These are phyloP conservation scores for Cyberlindnera japonica DNA, from an alignment of 805 yeast genomes.

Conservation along the genomic window DNA sequence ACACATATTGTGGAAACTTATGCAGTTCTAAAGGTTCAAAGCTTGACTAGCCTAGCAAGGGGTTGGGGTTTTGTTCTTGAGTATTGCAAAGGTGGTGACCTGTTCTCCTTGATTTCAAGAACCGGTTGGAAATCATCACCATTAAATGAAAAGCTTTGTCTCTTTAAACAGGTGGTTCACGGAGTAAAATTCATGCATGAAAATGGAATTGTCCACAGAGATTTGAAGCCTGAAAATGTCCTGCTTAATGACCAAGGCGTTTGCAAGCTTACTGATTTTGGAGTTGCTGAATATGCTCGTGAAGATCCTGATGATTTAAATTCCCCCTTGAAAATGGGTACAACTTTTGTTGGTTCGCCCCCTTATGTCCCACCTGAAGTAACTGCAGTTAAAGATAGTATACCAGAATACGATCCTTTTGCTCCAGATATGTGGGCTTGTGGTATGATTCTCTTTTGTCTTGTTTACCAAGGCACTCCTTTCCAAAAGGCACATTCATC, in stretches of 20 bases:
- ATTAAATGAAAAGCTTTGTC: constrained; percentile 53
- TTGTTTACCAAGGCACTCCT: constrained; percentile 57
- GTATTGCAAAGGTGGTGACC: constrained; percentile 57
- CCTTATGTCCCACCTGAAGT: constrained; percentile 83
- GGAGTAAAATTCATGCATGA: constrained; percentile 64
- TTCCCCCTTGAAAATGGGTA: constrained; percentile 34
- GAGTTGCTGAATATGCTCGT: constrained; percentile 67
- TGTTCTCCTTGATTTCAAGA: constrained; percentile 47
- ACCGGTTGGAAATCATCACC: constrained; percentile 57
- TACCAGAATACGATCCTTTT: constrained; percentile 59
- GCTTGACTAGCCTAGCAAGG: constrained; percentile 49
- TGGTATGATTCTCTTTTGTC: constrained; percentile 62
- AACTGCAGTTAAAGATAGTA: constrained; percentile 45
- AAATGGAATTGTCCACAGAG: constrained; percentile 66
- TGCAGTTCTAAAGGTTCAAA: constrained; percentile 54
- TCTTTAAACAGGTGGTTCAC: constrained; percentile 63
- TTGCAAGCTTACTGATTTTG: constrained; percentile 71
- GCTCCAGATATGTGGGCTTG: constrained; percentile 71
- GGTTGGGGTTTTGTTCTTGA: constrained; percentile 80
- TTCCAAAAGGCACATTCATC: constrained; percentile 47
- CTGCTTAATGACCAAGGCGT: constrained; percentile 56
- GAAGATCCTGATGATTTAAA: constrained; percentile 46
- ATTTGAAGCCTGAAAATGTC: constrained; percentile 72
- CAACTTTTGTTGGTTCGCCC: constrained; percentile 69
- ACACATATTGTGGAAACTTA: constrained; percentile 58